Evolutionary conservation across 495 filamentous ascomycete genomes (phyloP).

Genomic region (Neurospora sublineolata): DNA sequence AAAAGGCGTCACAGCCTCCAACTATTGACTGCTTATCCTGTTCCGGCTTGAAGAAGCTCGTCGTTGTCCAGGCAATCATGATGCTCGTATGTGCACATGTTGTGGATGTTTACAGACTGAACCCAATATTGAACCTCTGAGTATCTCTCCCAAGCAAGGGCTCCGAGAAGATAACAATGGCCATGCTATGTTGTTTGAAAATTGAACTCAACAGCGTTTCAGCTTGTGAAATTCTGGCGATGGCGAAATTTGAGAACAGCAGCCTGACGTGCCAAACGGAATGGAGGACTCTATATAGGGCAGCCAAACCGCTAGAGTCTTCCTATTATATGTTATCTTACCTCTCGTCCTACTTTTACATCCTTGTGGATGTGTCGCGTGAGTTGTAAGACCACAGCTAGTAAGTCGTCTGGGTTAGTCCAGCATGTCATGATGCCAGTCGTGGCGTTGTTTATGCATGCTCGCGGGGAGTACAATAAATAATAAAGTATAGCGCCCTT

Average conservation of each 20-base stretch:
- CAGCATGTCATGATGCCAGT: neutral
- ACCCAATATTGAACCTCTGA: neutral
- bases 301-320: neutral
- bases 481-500: neutral
- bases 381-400: neutral
- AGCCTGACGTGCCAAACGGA: neutral
- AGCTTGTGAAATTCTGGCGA: neutral
- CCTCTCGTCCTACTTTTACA: neutral
- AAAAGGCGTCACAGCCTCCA: neutral
- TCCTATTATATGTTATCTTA: neutral
- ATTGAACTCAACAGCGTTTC: too few relatives aligned
- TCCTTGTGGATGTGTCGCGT: neutral
- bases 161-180: neutral
- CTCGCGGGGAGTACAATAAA: neutral
- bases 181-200: too few relatives aligned
- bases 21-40: neutral
- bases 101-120: neutral
- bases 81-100: neutral
- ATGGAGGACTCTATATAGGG: neutral
- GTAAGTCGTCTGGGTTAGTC: neutral
- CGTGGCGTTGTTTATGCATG: neutral
- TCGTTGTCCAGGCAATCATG: neutral
- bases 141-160: neutral
- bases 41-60: neutral
- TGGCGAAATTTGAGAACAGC: neutral